Base-by-base conservation (phyloP, 805 yeast genomes). In the Candida jianshihensis region DNA sequence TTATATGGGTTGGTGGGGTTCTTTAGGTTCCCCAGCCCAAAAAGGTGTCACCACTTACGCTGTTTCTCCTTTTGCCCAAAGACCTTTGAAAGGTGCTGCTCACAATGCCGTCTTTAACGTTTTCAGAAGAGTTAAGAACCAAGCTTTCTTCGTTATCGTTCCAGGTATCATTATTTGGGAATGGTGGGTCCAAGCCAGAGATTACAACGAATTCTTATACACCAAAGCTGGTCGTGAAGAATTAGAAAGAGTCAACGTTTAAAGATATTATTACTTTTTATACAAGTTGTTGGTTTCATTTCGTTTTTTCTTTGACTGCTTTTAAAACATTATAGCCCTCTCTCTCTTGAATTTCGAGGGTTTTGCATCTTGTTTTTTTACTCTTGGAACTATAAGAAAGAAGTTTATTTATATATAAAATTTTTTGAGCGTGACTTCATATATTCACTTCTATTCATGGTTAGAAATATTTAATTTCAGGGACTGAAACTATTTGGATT, bases 1-100 rank as follows among this genome's bases (percentile, higher is more conserved):
- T 57, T 88, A 82, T 59, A 81, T 85, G 90, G 97, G 97, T 53
- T 88, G 96, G 96, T 88, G 97, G 97, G 97, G 97, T 59, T 64
- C 71, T 69, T 65, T 88, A 59, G 95, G 94, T 43, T 73, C 84
- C 64, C 89, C 92, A 60, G 75, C 74, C 53, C 95, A 86, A 71
- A 85, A 85, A 65, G 81, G 86, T 68, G 71, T 82, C 47, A 83
- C 90, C 44, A 75, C 83, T 42, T 92, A 90, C 73, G 71, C 96
- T 38, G 88, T 92, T 46, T 84, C 98, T 48, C 94, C 96, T 44
- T 85, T 74, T 52, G 96, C 96, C 42, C 94, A 90, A 67, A 79
- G 77, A 63, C 97, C 97, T 40, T 74, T 92, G 63, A 81, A 82
- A 64, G 95, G 95, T 51, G 75, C 80, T 48, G 74, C 81, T 52